Evolutionary conservation across 1,284 basidiomycete species (phyloP).

Genomic region (Ceratobasidium sp.): DNA sequence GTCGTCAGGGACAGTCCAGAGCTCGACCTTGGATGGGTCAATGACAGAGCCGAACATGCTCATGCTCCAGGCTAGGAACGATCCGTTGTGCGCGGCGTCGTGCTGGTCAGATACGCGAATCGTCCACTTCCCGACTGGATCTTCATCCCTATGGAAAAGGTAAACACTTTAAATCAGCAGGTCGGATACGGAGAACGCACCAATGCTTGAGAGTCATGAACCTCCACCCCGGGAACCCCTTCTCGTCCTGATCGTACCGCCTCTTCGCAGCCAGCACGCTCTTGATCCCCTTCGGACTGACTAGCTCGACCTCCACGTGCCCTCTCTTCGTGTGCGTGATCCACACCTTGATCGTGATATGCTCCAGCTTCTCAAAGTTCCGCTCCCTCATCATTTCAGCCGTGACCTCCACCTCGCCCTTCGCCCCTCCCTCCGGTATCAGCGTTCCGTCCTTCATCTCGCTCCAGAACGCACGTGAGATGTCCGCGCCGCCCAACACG

Average conservation of each 20-base stretch:
- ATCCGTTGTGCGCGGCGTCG: conserved; percentile 74
- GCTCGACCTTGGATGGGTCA: conserved; percentile 77
- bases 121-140: conserved; percentile 94
- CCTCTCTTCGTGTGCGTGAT: conserved; percentile 89
- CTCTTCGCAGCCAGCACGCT: conserved; percentile 87
- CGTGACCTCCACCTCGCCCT: conserved; percentile 78
- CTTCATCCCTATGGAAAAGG: conserved; percentile 81
- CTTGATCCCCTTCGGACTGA: conserved; percentile 89
- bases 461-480: conserved; percentile 59
- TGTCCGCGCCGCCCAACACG: conserved; percentile 75
- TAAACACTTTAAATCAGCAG: no score
- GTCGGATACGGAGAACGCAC: conserved; percentile 60
- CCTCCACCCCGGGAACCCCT: conserved; percentile 93
- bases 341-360: conserved; percentile 94
- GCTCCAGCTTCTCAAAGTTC: conserved; percentile 92
- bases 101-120: conserved; percentile 86
- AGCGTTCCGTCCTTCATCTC: conserved; percentile 73
- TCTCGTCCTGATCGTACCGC: conserved; percentile 74
- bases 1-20: conserved; percentile 61
- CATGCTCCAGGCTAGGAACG: conserved; percentile 93
- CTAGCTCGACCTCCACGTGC: conserved; percentile 92
- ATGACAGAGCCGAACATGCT: conserved; percentile 94
- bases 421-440: conserved; percentile 79
- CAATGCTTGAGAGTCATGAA: conserved; percentile 99
- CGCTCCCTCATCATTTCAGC: conserved; percentile 76